These are phyloP conservation scores for Lagerstroemia speciosa DNA, from an alignment of 345 rosid species.

Conservation along the genomic window DNA sequence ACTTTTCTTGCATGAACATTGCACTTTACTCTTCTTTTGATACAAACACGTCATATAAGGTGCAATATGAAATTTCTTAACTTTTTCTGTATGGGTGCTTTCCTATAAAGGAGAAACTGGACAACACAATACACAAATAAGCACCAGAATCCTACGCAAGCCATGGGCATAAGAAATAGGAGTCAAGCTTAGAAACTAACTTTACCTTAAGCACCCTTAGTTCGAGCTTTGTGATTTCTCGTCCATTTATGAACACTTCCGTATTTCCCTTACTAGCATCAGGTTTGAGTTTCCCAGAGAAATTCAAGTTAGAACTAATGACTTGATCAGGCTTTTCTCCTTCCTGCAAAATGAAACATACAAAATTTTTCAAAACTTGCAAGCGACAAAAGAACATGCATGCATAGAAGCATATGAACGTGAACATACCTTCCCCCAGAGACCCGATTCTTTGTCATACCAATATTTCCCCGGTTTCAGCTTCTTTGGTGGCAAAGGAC, in stretches of 20 bases:
- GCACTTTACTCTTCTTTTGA: background rate
- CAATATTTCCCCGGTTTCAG: constrained; percentile 93
- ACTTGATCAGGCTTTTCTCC: constrained; percentile 88
- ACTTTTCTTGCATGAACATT: background rate
- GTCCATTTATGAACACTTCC: constrained; percentile 81
- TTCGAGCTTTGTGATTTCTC: constrained; percentile 88
- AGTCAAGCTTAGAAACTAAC: background rate
- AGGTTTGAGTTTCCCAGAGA: constrained; percentile 62
- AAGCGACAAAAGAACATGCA: constrained; percentile 2
- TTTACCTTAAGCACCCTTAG: constrained; percentile 71
- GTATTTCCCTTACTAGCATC: constrained; percentile 85
- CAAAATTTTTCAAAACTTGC: background rate
- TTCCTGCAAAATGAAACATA: constrained; percentile 47
- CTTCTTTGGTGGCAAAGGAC: constrained; percentile 69
- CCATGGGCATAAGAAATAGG: background rate
- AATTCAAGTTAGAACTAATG: constrained; percentile 82
- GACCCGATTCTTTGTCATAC: constrained; percentile 98
- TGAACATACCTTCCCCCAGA: constrained; percentile 80
- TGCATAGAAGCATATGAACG: constrained; percentile 5
- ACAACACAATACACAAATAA: background rate
- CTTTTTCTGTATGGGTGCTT: too few species aligned
- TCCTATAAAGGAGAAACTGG: background rate
- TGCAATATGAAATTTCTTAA: too few species aligned
- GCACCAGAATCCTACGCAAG: background rate
- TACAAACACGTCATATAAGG: background rate